Evolutionary conservation across 2,329 filamentous ascomycete species (phyloP).

Genomic region (Ophidiomyces ophidiicola): DNA sequence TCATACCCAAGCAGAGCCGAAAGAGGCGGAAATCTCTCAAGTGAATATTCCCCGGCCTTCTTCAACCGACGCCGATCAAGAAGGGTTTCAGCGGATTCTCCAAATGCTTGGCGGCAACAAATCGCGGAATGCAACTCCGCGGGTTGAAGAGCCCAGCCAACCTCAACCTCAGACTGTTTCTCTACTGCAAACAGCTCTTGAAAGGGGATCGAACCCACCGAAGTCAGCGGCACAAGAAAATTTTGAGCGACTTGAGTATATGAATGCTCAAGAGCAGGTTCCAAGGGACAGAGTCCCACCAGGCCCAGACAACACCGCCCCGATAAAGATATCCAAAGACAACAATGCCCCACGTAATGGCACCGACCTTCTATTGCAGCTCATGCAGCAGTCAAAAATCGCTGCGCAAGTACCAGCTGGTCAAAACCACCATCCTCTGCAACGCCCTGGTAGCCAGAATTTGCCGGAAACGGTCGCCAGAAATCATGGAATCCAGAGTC

Average conservation of each 20-base stretch:
- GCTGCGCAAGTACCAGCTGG: constrained; percentile 19
- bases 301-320: constrained; percentile 22
- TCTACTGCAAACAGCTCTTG: constrained; percentile 16
- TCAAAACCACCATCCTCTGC: constrained; percentile 21
- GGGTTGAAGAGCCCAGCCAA: constrained; percentile 27
- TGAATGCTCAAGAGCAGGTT: constrained; percentile 19
- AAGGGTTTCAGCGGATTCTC: constrained; percentile 71
- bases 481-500: constrained; percentile 24
- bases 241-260: constrained; percentile 24
- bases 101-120: constrained; percentile 59
- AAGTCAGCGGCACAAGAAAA: constrained; percentile 25
- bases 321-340: constrained; percentile 27
- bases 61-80: constrained; percentile 55
- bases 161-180: constrained; percentile 21
- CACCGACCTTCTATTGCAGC: constrained; percentile 71
- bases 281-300: constrained; percentile 19
- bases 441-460: constrained; percentile 24
- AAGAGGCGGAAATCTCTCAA: constrained; percentile 19
- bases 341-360: constrained; percentile 42
- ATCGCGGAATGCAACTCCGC: constrained; percentile 35
- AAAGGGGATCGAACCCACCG: constrained; percentile 19
- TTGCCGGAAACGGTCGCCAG: constrained; percentile 28
- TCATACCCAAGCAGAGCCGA: constrained; percentile 45
- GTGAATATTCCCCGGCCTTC: constrained; percentile 32
- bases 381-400: constrained; percentile 55